Evolutionary conservation across 371 early-diverging fungal species (phyloP).

Genomic region (Circinella minor): DNA sequence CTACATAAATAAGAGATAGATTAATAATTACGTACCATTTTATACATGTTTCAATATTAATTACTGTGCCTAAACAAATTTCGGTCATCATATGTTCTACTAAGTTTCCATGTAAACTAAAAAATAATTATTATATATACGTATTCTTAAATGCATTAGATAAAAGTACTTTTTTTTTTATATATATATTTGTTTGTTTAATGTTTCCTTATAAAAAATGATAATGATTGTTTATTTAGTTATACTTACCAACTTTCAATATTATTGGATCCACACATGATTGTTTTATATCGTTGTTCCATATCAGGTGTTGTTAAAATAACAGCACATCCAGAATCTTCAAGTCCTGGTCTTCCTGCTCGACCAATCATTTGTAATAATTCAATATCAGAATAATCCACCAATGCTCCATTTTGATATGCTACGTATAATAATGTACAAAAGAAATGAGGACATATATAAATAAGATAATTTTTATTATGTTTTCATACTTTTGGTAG

Average conservation of each 20-base stretch:
- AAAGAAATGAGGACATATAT: no score
- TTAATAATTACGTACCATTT: slow-evolving; percentile 61
- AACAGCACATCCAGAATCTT: slow-evolving; percentile 75
- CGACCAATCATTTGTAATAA: slow-evolving; percentile 93
- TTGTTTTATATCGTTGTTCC: slow-evolving; percentile 56
- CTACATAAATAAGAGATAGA: background rate
- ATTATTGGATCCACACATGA: slow-evolving; percentile 59
- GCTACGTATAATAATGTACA: slow-evolving; percentile 26
- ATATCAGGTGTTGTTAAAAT: slow-evolving; percentile 73
- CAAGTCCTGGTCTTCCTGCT: slow-evolving; percentile 90
- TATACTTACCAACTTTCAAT: slow-evolving; percentile 69
- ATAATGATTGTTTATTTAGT: slow-evolving; percentile 1
- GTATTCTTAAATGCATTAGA: no score
- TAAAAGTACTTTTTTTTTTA: no score
- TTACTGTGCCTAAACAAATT: slow-evolving; percentile 75
- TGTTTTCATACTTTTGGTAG: slow-evolving; percentile 60
- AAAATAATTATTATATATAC: background rate
- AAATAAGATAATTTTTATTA: no score
- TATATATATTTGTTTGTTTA: background rate
- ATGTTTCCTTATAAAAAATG: background rate
- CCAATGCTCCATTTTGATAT: slow-evolving; percentile 63
- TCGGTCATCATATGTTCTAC: slow-evolving; percentile 87
- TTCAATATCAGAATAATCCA: slow-evolving; percentile 74
- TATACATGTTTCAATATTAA: slow-evolving; percentile 54
- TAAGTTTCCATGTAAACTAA: slow-evolving; percentile 71